Conservation (phyloP, 2,329 filamentous ascomycete genomes). For the Didymella pinodella region DNA sequence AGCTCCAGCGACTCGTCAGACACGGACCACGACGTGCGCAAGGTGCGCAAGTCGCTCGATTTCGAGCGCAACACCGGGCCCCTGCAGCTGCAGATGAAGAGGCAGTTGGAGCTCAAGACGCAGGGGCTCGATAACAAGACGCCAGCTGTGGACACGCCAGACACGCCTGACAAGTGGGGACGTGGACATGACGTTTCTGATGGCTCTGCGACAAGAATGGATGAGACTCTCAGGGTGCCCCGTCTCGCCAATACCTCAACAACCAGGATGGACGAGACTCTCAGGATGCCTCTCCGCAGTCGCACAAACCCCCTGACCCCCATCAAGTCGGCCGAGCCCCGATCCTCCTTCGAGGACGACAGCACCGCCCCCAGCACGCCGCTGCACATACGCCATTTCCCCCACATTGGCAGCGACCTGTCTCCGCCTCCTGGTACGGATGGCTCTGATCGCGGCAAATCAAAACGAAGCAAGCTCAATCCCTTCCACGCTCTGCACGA, state of each 20-base stretch:
- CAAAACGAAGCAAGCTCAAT: constrained; percentile 51
- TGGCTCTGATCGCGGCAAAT: constrained; percentile 43
- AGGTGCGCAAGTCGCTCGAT: constrained; percentile 59
- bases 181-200: constrained; percentile 32
- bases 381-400: constrained; percentile 39
- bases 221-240: constrained; percentile 28
- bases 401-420: constrained; percentile 45
- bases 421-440: constrained; percentile 49
- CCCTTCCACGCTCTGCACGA: constrained; percentile 51
- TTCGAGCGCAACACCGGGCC: constrained; percentile 56
- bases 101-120: constrained; percentile 55
- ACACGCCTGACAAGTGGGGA: constrained; percentile 54
- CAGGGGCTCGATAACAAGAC: constrained; percentile 45
- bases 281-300: constrained; percentile 34
- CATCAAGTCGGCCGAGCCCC: constrained; percentile 41
- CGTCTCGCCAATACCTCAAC: constrained; percentile 31
- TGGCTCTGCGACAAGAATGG: no score
- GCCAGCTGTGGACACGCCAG: constrained; percentile 52
- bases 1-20: constrained; percentile 46
- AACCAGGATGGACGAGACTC: constrained; percentile 24
- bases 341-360: constrained; percentile 52
- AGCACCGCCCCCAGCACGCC: constrained; percentile 52
- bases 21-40: constrained; percentile 58
- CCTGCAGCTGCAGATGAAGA: constrained; percentile 55
- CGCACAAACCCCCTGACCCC: constrained; percentile 26